Conservation (phyloP, 139 green algal species). For the Zygnema cylindricum region DNA sequence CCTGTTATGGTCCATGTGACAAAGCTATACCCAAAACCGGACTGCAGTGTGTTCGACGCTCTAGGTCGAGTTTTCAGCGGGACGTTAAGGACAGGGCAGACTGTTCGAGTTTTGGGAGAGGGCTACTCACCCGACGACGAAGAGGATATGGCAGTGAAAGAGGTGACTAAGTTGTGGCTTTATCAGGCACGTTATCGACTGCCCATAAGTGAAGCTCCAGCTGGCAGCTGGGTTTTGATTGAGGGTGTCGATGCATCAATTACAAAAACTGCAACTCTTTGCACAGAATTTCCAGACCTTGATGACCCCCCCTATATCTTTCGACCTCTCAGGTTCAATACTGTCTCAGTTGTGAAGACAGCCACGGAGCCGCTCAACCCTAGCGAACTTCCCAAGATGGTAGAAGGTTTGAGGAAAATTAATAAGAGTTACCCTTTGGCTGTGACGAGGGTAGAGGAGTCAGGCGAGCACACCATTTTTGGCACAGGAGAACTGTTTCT, state of each 20-base stretch:
- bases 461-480: conserved; percentile 94
- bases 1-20: conserved; percentile 88
- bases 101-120: conserved; percentile 78
- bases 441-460: conserved; percentile 93
- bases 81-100: conserved; percentile 83
- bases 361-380: conserved; percentile 96
- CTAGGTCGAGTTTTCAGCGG: conserved; percentile 91
- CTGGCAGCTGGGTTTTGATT: conserved; percentile 83
- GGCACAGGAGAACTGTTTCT: conserved; percentile 97
- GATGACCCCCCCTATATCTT: conserved; percentile 82
- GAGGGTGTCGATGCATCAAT: conserved; percentile 92
- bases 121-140: conserved; percentile 96
- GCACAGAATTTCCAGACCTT: conserved; percentile 67
- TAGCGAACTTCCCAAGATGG: conserved; percentile 96
- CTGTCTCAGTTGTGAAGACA: conserved; percentile 88
- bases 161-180: conserved; percentile 65
- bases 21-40: conserved; percentile 92
- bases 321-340: conserved; percentile 73
- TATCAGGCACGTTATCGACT: conserved; percentile 82
- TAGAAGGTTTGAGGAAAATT: conserved; percentile 71
- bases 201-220: conserved; percentile 75
- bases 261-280: conserved; percentile 90
- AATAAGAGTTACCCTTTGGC: conserved; percentile 71
- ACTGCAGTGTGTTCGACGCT: conserved; percentile 88
- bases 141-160: conserved; percentile 86